phyloP scores from a whole-genome alignment of 176 grass and related monocot species.

The Oryza brachyantha region DNA sequence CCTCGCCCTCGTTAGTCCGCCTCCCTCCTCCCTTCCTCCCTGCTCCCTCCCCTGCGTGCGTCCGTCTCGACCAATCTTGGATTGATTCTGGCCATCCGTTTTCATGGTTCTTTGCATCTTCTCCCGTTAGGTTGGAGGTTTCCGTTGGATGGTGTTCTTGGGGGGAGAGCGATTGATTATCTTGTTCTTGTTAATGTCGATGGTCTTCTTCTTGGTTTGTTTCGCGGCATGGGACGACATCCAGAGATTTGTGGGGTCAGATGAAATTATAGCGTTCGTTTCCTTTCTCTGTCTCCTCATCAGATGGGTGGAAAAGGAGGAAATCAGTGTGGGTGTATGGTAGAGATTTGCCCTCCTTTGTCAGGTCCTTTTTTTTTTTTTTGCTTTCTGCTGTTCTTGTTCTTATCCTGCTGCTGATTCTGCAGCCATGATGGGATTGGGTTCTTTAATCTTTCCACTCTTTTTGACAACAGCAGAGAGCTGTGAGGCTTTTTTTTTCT shows the following conservation, averaged over 20 bases:
- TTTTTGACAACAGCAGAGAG: background rate
- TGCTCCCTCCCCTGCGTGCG: no score
- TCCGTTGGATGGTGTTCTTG: background rate
- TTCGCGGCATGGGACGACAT: background rate
- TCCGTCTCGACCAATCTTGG: background rate
- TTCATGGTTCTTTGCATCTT: background rate
- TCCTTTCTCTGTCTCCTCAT: background rate
- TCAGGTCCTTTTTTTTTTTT: background rate
- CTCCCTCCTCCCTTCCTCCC: background rate
- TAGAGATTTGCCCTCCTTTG: background rate
- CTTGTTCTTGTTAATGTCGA: background rate
- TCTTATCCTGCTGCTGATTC: background rate
- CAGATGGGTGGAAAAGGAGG: background rate
- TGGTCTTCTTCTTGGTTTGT: background rate
- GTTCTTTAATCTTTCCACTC: background rate
- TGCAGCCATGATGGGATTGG: background rate
- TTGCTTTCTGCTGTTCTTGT: background rate
- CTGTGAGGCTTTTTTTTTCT: background rate
- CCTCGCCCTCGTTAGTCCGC: constrained; percentile 48
- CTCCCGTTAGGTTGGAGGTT: no score
- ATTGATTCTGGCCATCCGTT: background rate
- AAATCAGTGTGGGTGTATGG: background rate
- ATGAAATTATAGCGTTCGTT: background rate
- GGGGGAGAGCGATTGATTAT: background rate
- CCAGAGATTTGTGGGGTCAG: background rate